Conservation (phyloP, 495 filamentous ascomycete species). For the Daldinia grandis region DNA sequence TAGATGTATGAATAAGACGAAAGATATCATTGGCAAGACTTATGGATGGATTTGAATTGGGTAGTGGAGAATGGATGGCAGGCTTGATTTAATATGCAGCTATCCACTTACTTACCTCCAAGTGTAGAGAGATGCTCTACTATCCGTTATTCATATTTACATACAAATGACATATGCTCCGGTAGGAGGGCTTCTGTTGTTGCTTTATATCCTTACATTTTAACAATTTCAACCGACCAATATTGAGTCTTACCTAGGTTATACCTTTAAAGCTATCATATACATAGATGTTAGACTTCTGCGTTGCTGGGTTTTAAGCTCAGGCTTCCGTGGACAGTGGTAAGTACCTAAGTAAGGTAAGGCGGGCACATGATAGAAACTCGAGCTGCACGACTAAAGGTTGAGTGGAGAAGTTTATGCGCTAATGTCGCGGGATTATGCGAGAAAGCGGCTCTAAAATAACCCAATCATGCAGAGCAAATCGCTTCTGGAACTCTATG, state of each 20-base stretch:
- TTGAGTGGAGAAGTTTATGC: slow-evolving; percentile 36
- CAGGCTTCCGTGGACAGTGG: background rate
- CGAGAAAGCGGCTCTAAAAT: slow-evolving; percentile 27
- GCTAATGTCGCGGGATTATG: slow-evolving; percentile 37
- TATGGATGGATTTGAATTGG: background rate
- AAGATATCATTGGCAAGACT: background rate
- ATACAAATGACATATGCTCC: too few species aligned
- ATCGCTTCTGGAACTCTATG: slow-evolving; percentile 20
- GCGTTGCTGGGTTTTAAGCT: background rate
- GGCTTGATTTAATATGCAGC: too few species aligned
- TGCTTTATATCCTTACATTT: too few species aligned
- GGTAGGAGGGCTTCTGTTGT: too few species aligned
- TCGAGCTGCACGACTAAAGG: slow-evolving; percentile 3
- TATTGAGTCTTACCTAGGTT: too few species aligned
- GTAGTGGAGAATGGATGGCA: background rate
- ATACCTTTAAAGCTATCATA: too few species aligned
- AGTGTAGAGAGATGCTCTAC: too few species aligned
- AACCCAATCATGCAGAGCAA: slow-evolving; percentile 32
- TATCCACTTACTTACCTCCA: too few species aligned
- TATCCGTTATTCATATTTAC: too few species aligned
- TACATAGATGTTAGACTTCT: background rate
- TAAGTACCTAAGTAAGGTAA: background rate
- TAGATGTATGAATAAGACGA: background rate
- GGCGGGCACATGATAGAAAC: slow-evolving; percentile 1
- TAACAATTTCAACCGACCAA: too few species aligned